Percentiles rank a stretch among this genome's conserved stretches.
phyloP scores from a whole-genome alignment of 805 yeast species.

The Scheffersomyces stipitis region DNA sequence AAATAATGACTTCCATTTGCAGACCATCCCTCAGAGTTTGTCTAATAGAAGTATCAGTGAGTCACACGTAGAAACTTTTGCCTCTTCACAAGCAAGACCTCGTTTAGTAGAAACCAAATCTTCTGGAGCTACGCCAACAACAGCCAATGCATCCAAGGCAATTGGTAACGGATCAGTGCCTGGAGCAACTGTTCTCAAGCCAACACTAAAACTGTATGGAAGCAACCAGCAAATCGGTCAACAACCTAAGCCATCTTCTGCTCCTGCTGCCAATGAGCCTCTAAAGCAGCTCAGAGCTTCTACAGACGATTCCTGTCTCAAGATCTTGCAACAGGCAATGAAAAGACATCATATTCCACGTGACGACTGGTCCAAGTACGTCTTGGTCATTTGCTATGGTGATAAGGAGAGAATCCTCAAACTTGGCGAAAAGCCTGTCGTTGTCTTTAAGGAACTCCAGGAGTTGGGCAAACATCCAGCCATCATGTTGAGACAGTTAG shows the following conservation, averaged over 20 bases:
- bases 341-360: slow-evolving; percentile 74
- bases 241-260: slow-evolving; percentile 4
- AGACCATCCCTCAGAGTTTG: slow-evolving; percentile 3
- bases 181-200: slow-evolving; percentile 1
- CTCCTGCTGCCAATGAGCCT: slow-evolving; percentile 52
- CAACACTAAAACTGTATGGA: slow-evolving; percentile 7
- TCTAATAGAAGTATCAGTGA: not conserved
- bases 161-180: slow-evolving; percentile 1
- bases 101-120: slow-evolving; percentile 24
- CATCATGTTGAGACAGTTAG: slow-evolving; percentile 85
- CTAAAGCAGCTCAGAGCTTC: slow-evolving; percentile 81
- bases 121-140: slow-evolving; percentile 4
- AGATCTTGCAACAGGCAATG: slow-evolving; percentile 85
- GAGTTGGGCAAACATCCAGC: slow-evolving; percentile 87
- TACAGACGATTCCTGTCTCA: slow-evolving; percentile 87
- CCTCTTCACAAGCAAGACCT: slow-evolving; percentile 18
- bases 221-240: not conserved
- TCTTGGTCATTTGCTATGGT: slow-evolving; percentile 84
- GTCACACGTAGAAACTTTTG: not conserved
- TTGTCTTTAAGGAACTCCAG: slow-evolving; percentile 77
- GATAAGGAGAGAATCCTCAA: slow-evolving; percentile 84
- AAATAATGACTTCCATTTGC: slow-evolving; percentile 13
- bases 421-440: slow-evolving; percentile 84
- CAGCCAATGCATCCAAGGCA: not conserved
- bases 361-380: slow-evolving; percentile 86